Evolutionary conservation across 2,329 filamentous ascomycete species (phyloP), one percentile per base, ranked within the genome.

Genomic region (Xylaria multiplex): DNA sequence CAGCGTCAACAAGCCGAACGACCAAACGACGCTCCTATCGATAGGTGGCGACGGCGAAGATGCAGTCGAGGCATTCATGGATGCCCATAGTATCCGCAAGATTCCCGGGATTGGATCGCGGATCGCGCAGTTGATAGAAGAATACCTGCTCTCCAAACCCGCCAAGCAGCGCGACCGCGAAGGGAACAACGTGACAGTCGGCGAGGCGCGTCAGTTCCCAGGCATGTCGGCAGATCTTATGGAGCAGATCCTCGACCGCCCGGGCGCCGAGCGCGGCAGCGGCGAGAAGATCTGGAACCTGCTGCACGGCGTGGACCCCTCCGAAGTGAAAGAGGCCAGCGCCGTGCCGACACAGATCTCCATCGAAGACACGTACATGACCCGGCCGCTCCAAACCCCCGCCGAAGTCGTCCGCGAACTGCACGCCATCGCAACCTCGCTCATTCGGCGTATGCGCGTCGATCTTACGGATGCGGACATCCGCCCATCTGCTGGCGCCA

Each of bases 341-440:
- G 86, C 89, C 50, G 79, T 96, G 1, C 95, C 95, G 0, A 89
- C 88, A 1, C 94, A 97, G 78, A 96, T 98, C 76, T 96, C 93
- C 77, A 96, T 98, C 69, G 95, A 98, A 76, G 94, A 98, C 79
- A 96, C 93, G 16, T 98, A 97, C 77, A 83, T 85, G 40, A 83
- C 85, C 1, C 85, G 87, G 27, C 88, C 89, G 0, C 81, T 97
- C 1, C 86, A 91, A 70, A 88, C 84, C 0, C 76, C 90, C 58
- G 78, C 86, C 0, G 85, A 89, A 65, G 88, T 96, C 35, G 80
- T 82, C 48, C 87, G 86, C 68, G 90, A 96, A 78, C 81, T 97
- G 46, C 79, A 81, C n/a, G 84, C 86, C 66, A 81, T 97, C 2
- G 84, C 91, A 0, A 82, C 81, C 13, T 93, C 91, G 70, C 82